These are phyloP conservation scores for Lathyrus oleraceus DNA, from an alignment of 306 rosid species.

Conservation along the genomic window DNA sequence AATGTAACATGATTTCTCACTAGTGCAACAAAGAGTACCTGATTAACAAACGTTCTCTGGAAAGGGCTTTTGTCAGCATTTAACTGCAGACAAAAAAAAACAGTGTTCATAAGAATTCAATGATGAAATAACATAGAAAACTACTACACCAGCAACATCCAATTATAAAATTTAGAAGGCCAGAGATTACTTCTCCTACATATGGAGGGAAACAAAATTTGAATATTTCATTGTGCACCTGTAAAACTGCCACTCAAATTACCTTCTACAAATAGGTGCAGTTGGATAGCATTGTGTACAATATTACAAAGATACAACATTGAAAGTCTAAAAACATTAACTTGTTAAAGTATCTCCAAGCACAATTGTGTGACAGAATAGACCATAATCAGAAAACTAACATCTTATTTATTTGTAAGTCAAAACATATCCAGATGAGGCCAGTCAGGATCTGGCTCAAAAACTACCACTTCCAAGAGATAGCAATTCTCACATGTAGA, in stretches of 20 bases:
- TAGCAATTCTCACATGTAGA: constrained; percentile 6
- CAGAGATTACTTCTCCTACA: constrained; percentile 25
- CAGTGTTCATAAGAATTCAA: constrained; percentile 32
- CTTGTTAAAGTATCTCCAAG: constrained; percentile 6
- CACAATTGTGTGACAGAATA: not conserved
- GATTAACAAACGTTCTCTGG: constrained; percentile 94
- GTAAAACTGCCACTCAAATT: constrained; percentile 26
- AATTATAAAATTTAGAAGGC: constrained; percentile 20
- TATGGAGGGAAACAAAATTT: constrained; percentile 8
- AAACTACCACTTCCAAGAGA: constrained; percentile 27
- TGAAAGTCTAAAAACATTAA: not conserved
- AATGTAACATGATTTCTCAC: constrained; percentile 28
- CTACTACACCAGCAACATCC: constrained; percentile 12
- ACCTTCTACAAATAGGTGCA: constrained; percentile 14
- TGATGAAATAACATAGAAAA: constrained; percentile 17
- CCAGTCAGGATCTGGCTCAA: not conserved
- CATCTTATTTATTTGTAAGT: not conserved
- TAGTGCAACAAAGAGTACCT: constrained; percentile 54
- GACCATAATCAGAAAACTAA: constrained; percentile 1
- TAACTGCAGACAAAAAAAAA: constrained; percentile 66
- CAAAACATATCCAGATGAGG: constrained; percentile 22
- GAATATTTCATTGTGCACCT: constrained; percentile 20
- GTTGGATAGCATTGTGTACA: not conserved
- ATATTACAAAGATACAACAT: constrained; percentile 8
- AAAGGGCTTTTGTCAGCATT: constrained; percentile 96